Evolutionary conservation across 306 rosid genomes (phyloP).

Genomic region (Glycine tomentella): DNA sequence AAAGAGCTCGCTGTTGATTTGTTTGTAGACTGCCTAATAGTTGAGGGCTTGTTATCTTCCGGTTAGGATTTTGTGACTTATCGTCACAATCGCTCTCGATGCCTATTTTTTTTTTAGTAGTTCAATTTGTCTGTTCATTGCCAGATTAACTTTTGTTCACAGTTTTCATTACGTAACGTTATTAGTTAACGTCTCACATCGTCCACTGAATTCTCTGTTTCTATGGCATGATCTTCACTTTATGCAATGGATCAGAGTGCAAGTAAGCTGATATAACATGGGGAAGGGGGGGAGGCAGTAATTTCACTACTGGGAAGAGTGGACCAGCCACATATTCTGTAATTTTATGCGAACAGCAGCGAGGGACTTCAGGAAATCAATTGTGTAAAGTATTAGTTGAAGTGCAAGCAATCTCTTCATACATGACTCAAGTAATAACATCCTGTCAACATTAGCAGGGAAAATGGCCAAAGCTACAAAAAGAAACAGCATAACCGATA

Average conservation of each 20-base stretch:
- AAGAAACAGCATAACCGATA: conserved; percentile 16
- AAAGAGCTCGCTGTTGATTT: too few species aligned
- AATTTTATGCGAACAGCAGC: neutral
- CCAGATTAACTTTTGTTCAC: too few species aligned
- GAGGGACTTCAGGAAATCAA: neutral
- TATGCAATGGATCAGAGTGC: neutral
- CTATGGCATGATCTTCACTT: neutral
- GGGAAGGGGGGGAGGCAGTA: neutral
- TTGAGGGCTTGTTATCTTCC: too few species aligned
- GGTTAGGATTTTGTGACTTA: too few species aligned
- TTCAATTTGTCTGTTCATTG: neutral
- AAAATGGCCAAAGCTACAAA: conserved; percentile 24
- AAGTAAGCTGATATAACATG: neutral
- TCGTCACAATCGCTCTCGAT: neutral
- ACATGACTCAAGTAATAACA: neutral
- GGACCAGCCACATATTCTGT: neutral
- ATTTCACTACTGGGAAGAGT: neutral
- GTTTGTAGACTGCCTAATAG: too few species aligned
- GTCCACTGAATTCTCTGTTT: too few species aligned
- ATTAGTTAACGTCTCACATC: too few species aligned
- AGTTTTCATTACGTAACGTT: too few species aligned
- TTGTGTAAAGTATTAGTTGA: neutral
- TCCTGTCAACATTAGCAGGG: conserved; percentile 40
- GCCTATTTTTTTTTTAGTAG: neutral
- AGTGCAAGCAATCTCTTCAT: conserved; percentile 14